phyloP scores from a whole-genome alignment of 73 alveolate species.

The Uronychia setigera region DNA sequence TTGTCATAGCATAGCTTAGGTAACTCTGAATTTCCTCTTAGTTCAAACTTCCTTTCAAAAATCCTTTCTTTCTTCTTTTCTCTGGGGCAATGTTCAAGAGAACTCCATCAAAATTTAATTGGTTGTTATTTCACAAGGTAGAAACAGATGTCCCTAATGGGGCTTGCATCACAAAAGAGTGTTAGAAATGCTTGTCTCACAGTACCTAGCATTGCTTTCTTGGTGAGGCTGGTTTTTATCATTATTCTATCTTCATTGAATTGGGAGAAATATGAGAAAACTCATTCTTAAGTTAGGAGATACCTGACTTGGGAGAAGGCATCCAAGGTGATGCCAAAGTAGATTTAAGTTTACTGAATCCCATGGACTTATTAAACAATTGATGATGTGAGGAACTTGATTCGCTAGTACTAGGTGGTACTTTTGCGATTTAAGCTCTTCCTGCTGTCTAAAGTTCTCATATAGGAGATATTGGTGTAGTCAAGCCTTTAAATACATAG shows the following conservation, averaged over 20 bases:
- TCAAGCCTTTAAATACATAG: neutral
- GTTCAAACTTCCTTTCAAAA: neutral
- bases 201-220: too few species aligned
- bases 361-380: neutral
- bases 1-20: neutral
- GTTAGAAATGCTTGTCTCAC: too few species aligned
- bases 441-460: too few species aligned
- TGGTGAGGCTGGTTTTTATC: neutral
- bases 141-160: neutral
- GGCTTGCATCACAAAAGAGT: neutral
- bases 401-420: neutral
- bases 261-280: too few species aligned
- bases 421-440: neutral
- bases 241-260: neutral
- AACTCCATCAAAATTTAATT: neutral
- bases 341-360: neutral
- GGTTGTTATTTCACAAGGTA: neutral
- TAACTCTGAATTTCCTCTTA: neutral
- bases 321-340: neutral
- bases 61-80: neutral
- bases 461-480: neutral
- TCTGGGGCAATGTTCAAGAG: neutral
- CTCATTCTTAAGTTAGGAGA: neutral
- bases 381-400: neutral
- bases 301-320: neutral